These are phyloP conservation scores for Salix exigua DNA, from an alignment of 345 rosid genomes.

Conservation along the genomic window DNA sequence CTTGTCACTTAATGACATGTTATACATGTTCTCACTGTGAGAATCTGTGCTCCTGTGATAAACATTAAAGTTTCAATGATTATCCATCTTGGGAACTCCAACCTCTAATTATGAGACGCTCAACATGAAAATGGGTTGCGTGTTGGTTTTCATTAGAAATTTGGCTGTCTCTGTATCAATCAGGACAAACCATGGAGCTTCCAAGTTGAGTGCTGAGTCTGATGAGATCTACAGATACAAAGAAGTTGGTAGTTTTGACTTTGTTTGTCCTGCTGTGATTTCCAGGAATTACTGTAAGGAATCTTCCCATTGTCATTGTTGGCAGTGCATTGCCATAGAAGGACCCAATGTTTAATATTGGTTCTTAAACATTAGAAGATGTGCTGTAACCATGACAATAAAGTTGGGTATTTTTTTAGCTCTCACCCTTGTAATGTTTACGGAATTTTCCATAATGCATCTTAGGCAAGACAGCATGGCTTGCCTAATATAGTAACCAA, in stretches of 20 bases:
- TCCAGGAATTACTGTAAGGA: neutral
- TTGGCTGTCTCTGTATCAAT: conserved; percentile 5
- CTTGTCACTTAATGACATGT: neutral
- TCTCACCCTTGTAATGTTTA: neutral
- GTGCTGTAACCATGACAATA: neutral
- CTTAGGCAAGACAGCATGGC: neutral
- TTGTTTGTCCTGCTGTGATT: neutral
- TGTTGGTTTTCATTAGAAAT: neutral
- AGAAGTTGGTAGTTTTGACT: conserved; percentile 6
- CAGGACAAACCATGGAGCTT: conserved; percentile 10
- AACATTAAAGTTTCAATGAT: neutral
- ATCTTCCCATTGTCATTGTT: neutral
- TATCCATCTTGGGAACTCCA: neutral
- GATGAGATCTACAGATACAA: neutral
- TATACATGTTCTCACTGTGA: neutral
- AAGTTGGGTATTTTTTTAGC: neutral
- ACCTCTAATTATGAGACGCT: neutral
- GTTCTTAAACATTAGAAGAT: neutral
- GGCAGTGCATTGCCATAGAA: neutral
- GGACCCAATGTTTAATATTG: neutral
- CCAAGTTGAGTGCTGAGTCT: neutral
- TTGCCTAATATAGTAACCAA: neutral
- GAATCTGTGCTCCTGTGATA: neutral
- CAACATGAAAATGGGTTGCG: neutral
- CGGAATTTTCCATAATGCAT: neutral